Evolutionary conservation across 139 green algal species (phyloP), one percentile per base, ranked within the genome.

Genomic region (Chlorella sp.): DNA sequence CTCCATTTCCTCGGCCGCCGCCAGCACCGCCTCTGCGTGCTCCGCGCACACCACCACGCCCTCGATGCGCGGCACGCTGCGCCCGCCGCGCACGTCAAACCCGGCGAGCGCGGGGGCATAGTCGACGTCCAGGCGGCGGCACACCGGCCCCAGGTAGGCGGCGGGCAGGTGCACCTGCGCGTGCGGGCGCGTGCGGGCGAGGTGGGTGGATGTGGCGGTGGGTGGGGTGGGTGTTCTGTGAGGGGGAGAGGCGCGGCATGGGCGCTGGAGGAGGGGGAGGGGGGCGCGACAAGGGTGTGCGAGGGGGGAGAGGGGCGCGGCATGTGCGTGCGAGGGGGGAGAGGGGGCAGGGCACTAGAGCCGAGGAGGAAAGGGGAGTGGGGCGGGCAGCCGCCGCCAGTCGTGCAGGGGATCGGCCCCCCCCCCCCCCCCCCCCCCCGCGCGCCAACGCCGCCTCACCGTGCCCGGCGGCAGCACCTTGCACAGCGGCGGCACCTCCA

Each of bases 21-120:
- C 67, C 73, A 86, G 21, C n/a, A 96, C 85, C 27, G 61, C 31
- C 48, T 77, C 42, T 53, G 83, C 81, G 67, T 85, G 42, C 76
- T 95, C 89, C 59, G 84, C 50, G 68, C 91, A 96, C 48, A 97
- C 80, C 21, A 97, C 93, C 31, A 97, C 86, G 2, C 93, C 93
- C 8, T 93, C 83, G 19, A 95, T 77, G 23, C 74, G 67, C 0
- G 93, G 91, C 61, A 96, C 79, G 35, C 79, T 92, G 40, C 85
- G 75, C 0, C 91, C 91, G 15, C 80, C 87, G 35, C 86, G 72
- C 27, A 70, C 62, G 23, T 95, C 91, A 73, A 96, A 97, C 0
- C 93, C 93, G 8, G 85, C 76, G 55, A 97, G 75, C 19, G 88
- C 93, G 5, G 84, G 82, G 5, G 91, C 93, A 66, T 80, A 95